Evolutionary conservation across 164 flowering plant genomes (phyloP), one percentile per base, ranked within the genome.

Genomic region (Chloranthus sessilifolius): DNA sequence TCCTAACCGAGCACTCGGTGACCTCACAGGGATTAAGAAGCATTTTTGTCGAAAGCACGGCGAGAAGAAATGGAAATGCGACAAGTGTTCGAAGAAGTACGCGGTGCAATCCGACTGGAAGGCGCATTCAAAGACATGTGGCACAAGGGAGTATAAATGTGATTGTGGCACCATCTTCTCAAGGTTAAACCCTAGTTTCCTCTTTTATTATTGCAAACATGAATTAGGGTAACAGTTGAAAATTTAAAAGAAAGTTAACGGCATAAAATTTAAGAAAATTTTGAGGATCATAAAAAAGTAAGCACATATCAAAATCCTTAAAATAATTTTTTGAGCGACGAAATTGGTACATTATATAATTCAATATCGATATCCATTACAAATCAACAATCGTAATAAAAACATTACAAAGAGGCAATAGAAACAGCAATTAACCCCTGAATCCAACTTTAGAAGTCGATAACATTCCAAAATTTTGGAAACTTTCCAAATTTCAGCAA

Each of bases 21-120:
- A 79, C 34, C 70, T 79, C 12, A 76, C 85, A 0, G 85, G 85
- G 3, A 79, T 79, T 38, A 74, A 77, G 76, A 80, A 80, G 62
- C 85, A 80, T 43, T 80, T 77, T 27, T 52, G 75, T 54, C 28
- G 85, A 28, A 80, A 80, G 34, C 85, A 80, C 40, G 85, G 85
- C 0, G 85, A 80, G 70, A 80, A 77, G 69, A 80, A 80, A 39
- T 80, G 82, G 82, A 74, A 80, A 58, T 80, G 85, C 39, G 82
- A 74, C 0, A 80, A 74, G 51, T 80, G 85, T 52, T 66, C 80
- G 1, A 80, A 80, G 75, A 74, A 68, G 34, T 80, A 80, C 26
- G 85, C 85, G 0, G 85, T 80, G 4, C 85, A 77, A 33, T 77
- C 82, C 0, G 85, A 80, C 21, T 76, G 77, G 85, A 79, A 79